These are phyloP conservation scores for Pythium sukuiense DNA, from an alignment of 352 stramenopile genomes.

Conservation along the genomic window DNA sequence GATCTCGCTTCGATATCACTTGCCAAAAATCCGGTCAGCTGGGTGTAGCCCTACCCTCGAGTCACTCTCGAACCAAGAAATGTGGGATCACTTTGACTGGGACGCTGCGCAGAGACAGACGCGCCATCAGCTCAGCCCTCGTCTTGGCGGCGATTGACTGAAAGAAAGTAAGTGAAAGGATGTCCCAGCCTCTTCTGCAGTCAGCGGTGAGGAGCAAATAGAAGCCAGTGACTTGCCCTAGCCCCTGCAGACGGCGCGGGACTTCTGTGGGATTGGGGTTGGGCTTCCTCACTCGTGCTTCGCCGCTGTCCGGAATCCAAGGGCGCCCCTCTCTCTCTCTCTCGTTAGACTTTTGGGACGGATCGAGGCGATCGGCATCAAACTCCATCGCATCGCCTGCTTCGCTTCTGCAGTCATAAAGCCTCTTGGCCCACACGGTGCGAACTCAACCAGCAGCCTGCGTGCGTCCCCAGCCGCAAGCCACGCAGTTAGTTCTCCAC, in stretches of 20 bases:
- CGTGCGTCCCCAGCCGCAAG: background rate
- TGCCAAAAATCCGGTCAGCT: slow-evolving; percentile 1
- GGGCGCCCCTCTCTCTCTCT: background rate
- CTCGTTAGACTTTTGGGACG: slow-evolving; percentile 2
- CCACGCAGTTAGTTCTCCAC: slow-evolving; percentile 3
- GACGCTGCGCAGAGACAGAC: slow-evolving; percentile 1
- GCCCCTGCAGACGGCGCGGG: background rate
- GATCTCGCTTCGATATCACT: background rate
- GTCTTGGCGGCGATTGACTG: background rate
- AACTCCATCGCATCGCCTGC: background rate
- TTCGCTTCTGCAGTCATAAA: background rate
- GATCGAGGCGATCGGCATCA: background rate
- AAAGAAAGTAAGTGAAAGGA: slow-evolving; percentile 3
- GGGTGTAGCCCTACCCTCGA: background rate
- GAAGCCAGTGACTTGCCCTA: slow-evolving; percentile 24
- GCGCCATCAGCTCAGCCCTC: slow-evolving; percentile 1
- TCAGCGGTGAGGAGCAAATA: slow-evolving; percentile 7
- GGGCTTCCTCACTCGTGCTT: slow-evolving; percentile 3
- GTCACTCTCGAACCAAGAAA: slow-evolving; percentile 6
- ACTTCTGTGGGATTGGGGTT: slow-evolving; percentile 2
- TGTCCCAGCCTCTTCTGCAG: slow-evolving; percentile 8
- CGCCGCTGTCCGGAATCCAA: background rate
- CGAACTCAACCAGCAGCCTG: slow-evolving; percentile 4
- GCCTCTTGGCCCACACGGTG: slow-evolving; percentile 5
- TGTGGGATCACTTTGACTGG: slow-evolving; percentile 9